phyloP scores from a whole-genome alignment of 1,139 yeast species.

The Lodderomyces metapsilosis region DNA sequence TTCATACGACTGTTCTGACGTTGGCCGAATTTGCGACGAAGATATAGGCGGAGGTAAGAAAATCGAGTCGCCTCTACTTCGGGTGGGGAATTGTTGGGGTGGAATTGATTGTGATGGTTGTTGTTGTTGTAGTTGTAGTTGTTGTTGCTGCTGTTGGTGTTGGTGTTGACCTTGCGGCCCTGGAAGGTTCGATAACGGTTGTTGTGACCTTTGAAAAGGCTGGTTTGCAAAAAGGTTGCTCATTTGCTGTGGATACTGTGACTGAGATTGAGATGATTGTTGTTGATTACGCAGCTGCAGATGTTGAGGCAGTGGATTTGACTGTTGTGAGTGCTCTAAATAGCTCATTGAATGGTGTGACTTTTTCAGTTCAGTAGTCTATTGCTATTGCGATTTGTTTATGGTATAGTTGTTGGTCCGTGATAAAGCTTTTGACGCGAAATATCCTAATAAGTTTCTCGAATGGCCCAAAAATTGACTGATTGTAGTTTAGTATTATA shows the following conservation, averaged over 20 bases:
- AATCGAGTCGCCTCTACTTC: slow-evolving; percentile 33
- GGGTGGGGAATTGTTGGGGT: slow-evolving; percentile 11
- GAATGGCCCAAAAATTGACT: too few relatives aligned
- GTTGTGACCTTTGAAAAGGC: slow-evolving; percentile 4
- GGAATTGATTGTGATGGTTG: slow-evolving; percentile 6
- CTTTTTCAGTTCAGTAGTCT: too few relatives aligned
- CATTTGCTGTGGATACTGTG: slow-evolving; percentile 6
- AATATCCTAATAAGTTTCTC: too few relatives aligned
- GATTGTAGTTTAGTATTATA: too few relatives aligned
- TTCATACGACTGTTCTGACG: slow-evolving; percentile 12
- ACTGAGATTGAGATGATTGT: slow-evolving; percentile 3
- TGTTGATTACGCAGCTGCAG: background rate
- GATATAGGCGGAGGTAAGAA: slow-evolving; percentile 30
- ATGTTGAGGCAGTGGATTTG: background rate
- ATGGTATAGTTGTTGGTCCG: too few relatives aligned
- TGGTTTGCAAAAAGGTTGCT: slow-evolving; percentile 1
- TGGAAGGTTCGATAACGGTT: background rate
- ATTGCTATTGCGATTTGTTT: too few relatives aligned
- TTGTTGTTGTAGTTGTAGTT: slow-evolving; percentile 10
- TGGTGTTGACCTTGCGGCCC: slow-evolving; percentile 9
- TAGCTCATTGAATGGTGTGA: background rate
- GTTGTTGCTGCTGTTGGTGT: slow-evolving; percentile 10
- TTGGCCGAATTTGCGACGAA: slow-evolving; percentile 16
- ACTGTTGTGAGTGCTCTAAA: background rate
- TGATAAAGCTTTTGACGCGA: too few relatives aligned